Percentiles rank a stretch among this genome's conserved stretches.
phyloP scores from a whole-genome alignment of 805 yeast species.

The Priceomyces castillae region DNA sequence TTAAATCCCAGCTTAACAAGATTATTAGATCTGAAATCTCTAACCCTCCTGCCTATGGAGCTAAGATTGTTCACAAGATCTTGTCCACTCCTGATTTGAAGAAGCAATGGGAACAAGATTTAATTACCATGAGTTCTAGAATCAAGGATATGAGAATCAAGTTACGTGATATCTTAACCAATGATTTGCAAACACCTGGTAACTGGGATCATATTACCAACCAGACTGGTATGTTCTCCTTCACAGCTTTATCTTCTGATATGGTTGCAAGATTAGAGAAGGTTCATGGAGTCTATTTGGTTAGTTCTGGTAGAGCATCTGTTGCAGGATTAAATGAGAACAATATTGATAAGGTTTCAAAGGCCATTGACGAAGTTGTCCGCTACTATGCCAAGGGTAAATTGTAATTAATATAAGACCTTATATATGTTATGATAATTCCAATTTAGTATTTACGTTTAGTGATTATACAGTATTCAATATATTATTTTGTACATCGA shows the following conservation, averaged over 20 bases:
- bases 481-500: conserved; percentile 1
- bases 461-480: background rate
- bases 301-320: conserved; percentile 83
- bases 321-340: conserved; percentile 87
- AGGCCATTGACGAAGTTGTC: conserved; percentile 78
- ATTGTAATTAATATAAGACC: conserved; percentile 11
- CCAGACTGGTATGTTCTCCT: conserved; percentile 97
- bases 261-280: conserved; percentile 76
- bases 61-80: conserved; percentile 79
- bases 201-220: conserved; percentile 86
- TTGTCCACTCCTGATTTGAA: conserved; percentile 65
- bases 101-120: conserved; percentile 79
- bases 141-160: conserved; percentile 74
- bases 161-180: conserved; percentile 57
- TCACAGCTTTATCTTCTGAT: conserved; percentile 76
- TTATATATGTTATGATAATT: background rate
- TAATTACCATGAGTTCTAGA: conserved; percentile 82
- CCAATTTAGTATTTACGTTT: background rate
- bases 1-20: conserved; percentile 71
- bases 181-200: conserved; percentile 71
- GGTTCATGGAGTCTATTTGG: conserved; percentile 79
- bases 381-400: conserved; percentile 27
- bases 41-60: conserved; percentile 94
- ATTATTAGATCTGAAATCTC: conserved; percentile 83
- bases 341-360: conserved; percentile 77